phyloP scores from a whole-genome alignment of 345 rosid genomes.

The sweet orange (Citrus sinensis) region DVS_A1.0 CM039164.1:5481501-5482000 shows the following conservation, averaged over 20 bases:
- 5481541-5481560: background rate
- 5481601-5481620: background rate
- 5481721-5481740: background rate
- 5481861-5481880: background rate
- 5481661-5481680: background rate
- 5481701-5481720: no score
- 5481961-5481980: background rate
- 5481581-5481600: background rate
- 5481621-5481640: background rate
- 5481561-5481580: constrained; percentile 11
- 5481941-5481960: background rate
- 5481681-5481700: background rate
- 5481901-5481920: background rate
- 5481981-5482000: background rate
- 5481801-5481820: background rate
- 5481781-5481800: background rate
- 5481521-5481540: background rate
- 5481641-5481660: background rate
- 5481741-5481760: background rate
- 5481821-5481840: constrained; percentile 24
- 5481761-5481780: background rate
- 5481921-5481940: background rate
- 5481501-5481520: background rate
- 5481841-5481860: constrained; percentile 10
- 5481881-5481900: background rate